A percentile compares a stretch with the other conserved stretches of the same genome.
Conservation (phyloP, 305 asterid species). For the Stenogyne calaminthoides region DNA sequence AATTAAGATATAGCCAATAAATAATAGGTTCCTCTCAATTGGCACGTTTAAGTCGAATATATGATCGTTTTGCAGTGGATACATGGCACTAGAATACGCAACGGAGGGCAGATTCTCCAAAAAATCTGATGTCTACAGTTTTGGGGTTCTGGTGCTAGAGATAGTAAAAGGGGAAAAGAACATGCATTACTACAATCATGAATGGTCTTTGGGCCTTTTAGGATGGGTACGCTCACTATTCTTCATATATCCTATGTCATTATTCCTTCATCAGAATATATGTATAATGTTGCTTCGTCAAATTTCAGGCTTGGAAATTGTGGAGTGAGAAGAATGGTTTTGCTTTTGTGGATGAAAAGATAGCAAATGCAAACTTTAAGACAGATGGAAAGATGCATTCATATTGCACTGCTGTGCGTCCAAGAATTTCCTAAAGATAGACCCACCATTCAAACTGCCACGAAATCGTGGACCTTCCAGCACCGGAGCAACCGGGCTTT, state of each 20-base stretch:
- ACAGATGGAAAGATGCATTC: not conserved
- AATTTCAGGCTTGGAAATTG: slow-evolving; percentile 1
- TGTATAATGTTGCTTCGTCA: not conserved
- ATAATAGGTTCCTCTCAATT: not conserved
- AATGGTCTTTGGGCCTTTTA: slow-evolving; percentile 8
- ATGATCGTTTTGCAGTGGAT: not conserved
- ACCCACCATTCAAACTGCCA: not conserved
- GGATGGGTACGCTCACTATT: not conserved
- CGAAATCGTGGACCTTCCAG: not conserved
- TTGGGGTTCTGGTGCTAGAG: not conserved
- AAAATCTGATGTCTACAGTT: not conserved
- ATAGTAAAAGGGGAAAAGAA: not conserved
- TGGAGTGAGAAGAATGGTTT: not conserved
- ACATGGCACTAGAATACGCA: slow-evolving; percentile 2
- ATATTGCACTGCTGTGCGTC: not conserved
- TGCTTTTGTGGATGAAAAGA: not conserved
- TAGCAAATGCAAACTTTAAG: not conserved
- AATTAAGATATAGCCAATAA: not conserved
- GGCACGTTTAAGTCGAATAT: not conserved
- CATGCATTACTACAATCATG: not conserved
- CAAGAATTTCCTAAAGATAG: not conserved
- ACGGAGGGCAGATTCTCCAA: slow-evolving; percentile 10
- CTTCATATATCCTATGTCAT: not conserved
- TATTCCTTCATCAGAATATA: not conserved
- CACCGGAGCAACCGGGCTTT: not conserved